phyloP scores from a whole-genome alignment of 306 rosid species.

The Lathyrus aphaca region DNA sequence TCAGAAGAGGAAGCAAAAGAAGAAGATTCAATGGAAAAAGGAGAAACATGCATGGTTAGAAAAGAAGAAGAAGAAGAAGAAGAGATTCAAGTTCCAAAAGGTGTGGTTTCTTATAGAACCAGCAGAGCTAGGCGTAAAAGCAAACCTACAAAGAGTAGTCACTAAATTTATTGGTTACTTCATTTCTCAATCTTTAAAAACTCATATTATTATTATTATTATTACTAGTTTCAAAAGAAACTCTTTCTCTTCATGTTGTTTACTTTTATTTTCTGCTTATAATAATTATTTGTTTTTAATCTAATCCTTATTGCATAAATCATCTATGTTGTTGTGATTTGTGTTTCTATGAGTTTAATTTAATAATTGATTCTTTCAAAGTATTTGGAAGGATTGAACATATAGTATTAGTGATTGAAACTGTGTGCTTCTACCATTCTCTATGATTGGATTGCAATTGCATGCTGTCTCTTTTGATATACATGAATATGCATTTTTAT shows the following conservation, averaged over 20 bases:
- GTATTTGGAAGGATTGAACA: neutral
- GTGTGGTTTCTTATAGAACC: slow-evolving; percentile 55
- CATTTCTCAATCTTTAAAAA: neutral
- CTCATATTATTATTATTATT: neutral
- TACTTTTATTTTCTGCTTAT: neutral
- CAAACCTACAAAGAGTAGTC: slow-evolving; percentile 88
- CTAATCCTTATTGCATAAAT: neutral
- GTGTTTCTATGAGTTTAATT: neutral
- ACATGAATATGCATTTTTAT: too few species aligned
- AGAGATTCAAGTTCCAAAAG: slow-evolving; percentile 32
- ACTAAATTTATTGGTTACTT: neutral
- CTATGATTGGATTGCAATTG: neutral
- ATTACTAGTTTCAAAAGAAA: neutral
- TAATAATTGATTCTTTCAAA: neutral
- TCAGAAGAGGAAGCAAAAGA: slow-evolving; percentile 32
- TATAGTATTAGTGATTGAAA: neutral
- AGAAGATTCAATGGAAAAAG: slow-evolving; percentile 32
- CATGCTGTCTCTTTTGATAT: too few species aligned
- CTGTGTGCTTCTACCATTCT: neutral
- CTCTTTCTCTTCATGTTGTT: neutral
- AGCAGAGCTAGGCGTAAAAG: slow-evolving; percentile 80
- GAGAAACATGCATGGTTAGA: slow-evolving; percentile 18
- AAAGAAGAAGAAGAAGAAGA: slow-evolving; percentile 6
- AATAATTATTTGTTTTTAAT: neutral
- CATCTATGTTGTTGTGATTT: neutral